Evolutionary conservation across 768 basidiomycete species (phyloP).

Genomic region (Termitomyces sp.): DNA sequence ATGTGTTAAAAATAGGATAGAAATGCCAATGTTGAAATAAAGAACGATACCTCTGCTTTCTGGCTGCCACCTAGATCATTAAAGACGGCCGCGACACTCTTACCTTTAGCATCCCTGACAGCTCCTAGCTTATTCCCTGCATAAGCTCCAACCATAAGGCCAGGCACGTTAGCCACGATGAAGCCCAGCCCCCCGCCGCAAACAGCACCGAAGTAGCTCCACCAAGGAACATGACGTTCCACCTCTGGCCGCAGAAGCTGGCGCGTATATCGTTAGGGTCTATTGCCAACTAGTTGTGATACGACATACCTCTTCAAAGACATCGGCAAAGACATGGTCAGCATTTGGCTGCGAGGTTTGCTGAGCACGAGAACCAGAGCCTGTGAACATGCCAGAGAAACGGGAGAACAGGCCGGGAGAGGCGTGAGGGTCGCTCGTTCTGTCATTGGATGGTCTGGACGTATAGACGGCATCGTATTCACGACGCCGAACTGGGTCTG

Average conservation of each 20-base stretch:
- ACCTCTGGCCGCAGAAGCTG: conserved; percentile 83
- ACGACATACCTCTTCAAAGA: conserved; percentile 78
- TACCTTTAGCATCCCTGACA: conserved; percentile 90
- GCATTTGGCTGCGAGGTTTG: conserved; percentile 61
- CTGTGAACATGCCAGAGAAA: conserved; percentile 67
- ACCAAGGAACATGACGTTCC: conserved; percentile 64
- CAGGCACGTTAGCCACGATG: conserved; percentile 78
- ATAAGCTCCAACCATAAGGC: conserved; percentile 79
- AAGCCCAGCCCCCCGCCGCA: conserved; percentile 67
- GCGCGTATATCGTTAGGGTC: not conserved
- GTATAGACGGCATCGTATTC: conserved; percentile 72
- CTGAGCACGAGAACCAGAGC: conserved; percentile 19
- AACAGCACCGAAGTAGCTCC: conserved; percentile 71
- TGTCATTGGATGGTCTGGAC: conserved; percentile 48
- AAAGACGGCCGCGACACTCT: conserved; percentile 90
- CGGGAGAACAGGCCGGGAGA: conserved; percentile 74
- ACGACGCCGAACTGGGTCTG: conserved; percentile 65
- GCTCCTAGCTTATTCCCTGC: conserved; percentile 92
- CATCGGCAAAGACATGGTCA: conserved; percentile 81
- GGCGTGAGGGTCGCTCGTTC: conserved; percentile 59
- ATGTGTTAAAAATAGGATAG: not conserved
- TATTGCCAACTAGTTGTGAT: not conserved
- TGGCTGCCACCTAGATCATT: conserved; percentile 67
- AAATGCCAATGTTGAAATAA: not conserved
- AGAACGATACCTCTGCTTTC: conserved; percentile 75